Evolutionary conservation across 2,329 filamentous ascomycete species (phyloP), one percentile per base, ranked within the genome.

Genomic region (Corinectria fuckeliana): DNA sequence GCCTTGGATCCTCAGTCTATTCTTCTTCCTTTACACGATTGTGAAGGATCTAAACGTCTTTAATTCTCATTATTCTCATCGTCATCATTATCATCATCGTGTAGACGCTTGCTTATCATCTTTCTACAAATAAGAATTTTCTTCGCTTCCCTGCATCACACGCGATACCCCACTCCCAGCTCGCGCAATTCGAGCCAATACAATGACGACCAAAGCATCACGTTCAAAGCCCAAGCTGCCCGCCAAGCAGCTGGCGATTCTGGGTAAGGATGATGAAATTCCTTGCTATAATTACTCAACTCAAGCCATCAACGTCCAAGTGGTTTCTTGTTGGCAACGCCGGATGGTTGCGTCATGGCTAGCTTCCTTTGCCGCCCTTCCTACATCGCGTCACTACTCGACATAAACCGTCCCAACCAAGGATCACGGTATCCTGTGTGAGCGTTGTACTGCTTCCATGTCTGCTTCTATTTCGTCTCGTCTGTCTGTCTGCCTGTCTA

Each of bases 181-280:
- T 50, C 45, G 30, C 56, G 45, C 54, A 54, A 44, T 48, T 56
- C 56, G 30, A 51, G 51, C 48, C 58, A 57, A 61, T 26, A 47
- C 50, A n/a, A 71, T 71, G 69, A 55, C 64, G 41, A 64, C 61
- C 50, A 68, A 67, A 50, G 20, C 58, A 28, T 44, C 52, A 10
- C n/a, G 59, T 23, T 48, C 62, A 48, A 76, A 74, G 63, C 84
- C 87, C 23, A 91, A 88, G 80, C 82, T 95, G 81, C 91, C 92
- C 1, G 81, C 86, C 39, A 85, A 88, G 82, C 92, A 96, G 78
- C 81, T 96, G 71, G 79, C 87, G 41, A 93, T 96, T 72, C 79
- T 96, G 64, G 88, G 91, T 93, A 83, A 81, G 84, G 38, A 59
- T 30, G 7, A 18, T 20, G 25, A 18, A n/a, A 28, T 53, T 39